phyloP scores from a whole-genome alignment of 768 basidiomycete genomes.

The Russula vinacea region DNA sequence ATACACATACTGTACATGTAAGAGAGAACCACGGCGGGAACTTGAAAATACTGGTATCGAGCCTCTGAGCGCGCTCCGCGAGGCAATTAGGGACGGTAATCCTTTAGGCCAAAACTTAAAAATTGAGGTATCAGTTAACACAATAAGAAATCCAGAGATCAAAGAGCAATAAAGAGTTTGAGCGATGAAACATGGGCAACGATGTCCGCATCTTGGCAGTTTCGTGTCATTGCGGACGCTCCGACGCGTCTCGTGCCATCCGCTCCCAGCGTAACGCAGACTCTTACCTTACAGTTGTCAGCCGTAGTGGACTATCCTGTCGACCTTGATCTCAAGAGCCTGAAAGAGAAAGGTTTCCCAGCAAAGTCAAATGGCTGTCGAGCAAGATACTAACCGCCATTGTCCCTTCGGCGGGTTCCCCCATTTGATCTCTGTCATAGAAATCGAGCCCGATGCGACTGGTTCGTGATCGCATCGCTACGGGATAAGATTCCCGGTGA shows the following conservation, averaged over 20 bases:
- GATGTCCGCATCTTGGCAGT: too few species aligned
- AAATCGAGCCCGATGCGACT: background rate
- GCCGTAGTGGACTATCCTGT: constrained; percentile 8
- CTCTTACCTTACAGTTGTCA: constrained; percentile 1
- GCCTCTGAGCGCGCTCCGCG: too few species aligned
- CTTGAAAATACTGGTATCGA: too few species aligned
- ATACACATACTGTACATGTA: background rate
- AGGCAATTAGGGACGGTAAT: background rate
- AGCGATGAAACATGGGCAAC: too few species aligned
- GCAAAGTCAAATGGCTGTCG: background rate
- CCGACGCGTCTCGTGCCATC: background rate
- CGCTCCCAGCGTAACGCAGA: background rate
- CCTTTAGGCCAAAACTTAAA: background rate
- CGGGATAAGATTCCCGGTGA: background rate
- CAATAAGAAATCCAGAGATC: too few species aligned
- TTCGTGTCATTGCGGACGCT: background rate
- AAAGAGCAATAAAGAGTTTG: too few species aligned
- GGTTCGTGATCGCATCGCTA: background rate
- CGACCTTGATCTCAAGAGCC: constrained; percentile 19
- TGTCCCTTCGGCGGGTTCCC: background rate
- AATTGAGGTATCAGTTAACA: too few species aligned
- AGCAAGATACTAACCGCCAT: background rate
- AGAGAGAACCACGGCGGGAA: too few species aligned
- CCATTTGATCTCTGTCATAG: background rate
- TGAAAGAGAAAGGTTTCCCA: background rate